Evolutionary conservation across 2,329 filamentous ascomycete genomes (phyloP).

Genomic region (Fusarium agapanthi): DNA sequence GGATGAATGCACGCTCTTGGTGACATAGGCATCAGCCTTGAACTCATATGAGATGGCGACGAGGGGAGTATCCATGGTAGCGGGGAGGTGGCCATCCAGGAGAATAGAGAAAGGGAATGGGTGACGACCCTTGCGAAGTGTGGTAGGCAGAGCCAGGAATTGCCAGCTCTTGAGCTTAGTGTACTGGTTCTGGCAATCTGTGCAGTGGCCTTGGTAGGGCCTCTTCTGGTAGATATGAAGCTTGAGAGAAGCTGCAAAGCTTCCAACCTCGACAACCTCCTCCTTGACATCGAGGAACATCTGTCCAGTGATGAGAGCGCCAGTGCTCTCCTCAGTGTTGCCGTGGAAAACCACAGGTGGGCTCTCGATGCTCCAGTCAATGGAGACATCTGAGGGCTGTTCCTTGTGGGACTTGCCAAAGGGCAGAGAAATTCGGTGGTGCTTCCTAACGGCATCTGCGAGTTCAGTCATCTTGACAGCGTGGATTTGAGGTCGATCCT

Average conservation of each 20-base stretch:
- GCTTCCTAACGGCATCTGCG: slow-evolving; percentile 51
- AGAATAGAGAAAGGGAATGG: slow-evolving; percentile 90
- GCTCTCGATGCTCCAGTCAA: slow-evolving; percentile 77
- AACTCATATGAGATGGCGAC: slow-evolving; percentile 82
- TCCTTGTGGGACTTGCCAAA: slow-evolving; percentile 57
- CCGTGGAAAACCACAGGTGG: slow-evolving; percentile 89
- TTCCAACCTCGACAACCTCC: slow-evolving; percentile 71
- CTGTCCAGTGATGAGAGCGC: slow-evolving; percentile 86
- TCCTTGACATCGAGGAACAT: slow-evolving; percentile 78
- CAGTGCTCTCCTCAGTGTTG: slow-evolving; percentile 75
- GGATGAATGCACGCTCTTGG: slow-evolving; percentile 59
- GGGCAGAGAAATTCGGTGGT: slow-evolving; percentile 53
- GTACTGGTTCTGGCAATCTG: slow-evolving; percentile 75
- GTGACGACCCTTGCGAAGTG: slow-evolving; percentile 67
- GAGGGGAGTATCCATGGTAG: slow-evolving; percentile 78
- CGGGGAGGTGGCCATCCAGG: slow-evolving; percentile 85
- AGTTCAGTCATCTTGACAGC: slow-evolving; percentile 52
- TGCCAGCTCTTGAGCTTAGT: slow-evolving; percentile 83
- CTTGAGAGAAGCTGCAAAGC: slow-evolving; percentile 76
- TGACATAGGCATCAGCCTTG: slow-evolving; percentile 70
- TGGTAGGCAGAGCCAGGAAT: slow-evolving; percentile 69
- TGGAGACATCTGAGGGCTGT: slow-evolving; percentile 51
- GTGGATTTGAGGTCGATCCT: slow-evolving; percentile 43
- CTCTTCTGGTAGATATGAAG: slow-evolving; percentile 80
- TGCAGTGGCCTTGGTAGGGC: slow-evolving; percentile 81